These are phyloP conservation scores for Trichoderma gracile DNA, from an alignment of 2,329 filamentous ascomycete species.

Conservation along the genomic window DNA sequence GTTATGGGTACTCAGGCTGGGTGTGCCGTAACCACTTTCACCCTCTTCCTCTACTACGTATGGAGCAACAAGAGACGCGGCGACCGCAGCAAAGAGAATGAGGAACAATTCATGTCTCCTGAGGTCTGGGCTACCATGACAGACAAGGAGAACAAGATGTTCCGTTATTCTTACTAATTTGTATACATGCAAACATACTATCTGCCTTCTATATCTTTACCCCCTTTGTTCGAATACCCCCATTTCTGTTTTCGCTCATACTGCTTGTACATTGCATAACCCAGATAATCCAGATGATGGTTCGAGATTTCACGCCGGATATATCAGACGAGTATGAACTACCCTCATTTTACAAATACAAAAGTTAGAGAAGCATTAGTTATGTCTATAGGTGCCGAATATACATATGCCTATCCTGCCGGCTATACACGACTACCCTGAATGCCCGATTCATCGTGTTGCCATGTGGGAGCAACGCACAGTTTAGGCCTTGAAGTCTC, in stretches of 20 bases:
- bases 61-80: constrained; percentile 49
- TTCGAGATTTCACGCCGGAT: background rate
- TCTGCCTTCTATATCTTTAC: background rate
- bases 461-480: no score
- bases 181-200: background rate
- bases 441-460: background rate
- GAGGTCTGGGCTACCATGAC: constrained; percentile 54
- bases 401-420: background rate
- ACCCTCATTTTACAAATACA: background rate
- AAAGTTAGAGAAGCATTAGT: background rate
- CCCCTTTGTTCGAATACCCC: background rate
- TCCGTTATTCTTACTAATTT: constrained; percentile 52
- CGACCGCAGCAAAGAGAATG: constrained; percentile 36
- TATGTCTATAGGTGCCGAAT: background rate
- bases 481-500: background rate
- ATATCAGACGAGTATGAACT: background rate
- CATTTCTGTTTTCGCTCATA: background rate
- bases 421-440: background rate
- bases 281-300: background rate
- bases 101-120: constrained; percentile 45
- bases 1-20: constrained; percentile 54
- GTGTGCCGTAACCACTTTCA: constrained; percentile 44
- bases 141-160: constrained; percentile 58
- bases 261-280: background rate
- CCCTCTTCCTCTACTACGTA: constrained; percentile 52